Percentiles rank a stretch among this genome's conserved stretches.
Evolutionary conservation across 2,329 filamentous ascomycete species (phyloP).

Genomic region (Aspergillus ustus): DNA sequence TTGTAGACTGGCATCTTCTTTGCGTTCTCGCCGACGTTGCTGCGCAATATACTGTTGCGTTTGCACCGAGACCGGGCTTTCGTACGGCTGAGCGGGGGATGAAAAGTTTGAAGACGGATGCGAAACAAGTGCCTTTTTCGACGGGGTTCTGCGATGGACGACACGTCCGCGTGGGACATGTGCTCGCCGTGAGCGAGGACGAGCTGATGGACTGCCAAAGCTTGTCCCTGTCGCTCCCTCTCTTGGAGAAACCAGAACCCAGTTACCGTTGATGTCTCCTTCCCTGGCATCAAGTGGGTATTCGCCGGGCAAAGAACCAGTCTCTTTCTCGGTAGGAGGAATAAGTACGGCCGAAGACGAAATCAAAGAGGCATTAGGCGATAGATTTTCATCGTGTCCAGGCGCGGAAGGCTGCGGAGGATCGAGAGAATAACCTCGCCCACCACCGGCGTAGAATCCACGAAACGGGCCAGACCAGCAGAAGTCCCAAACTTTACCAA

Average conservation of each 20-base stretch:
- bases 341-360: slow-evolving; percentile 28
- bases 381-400: neutral
- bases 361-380: slow-evolving; percentile 24
- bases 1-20: slow-evolving; percentile 78
- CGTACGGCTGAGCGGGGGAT: slow-evolving; percentile 35
- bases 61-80: slow-evolving; percentile 55
- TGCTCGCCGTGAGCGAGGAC: slow-evolving; percentile 8
- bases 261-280: slow-evolving; percentile 65
- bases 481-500: slow-evolving; percentile 79
- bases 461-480: slow-evolving; percentile 73
- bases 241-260: slow-evolving; percentile 65
- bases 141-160: slow-evolving; percentile 20
- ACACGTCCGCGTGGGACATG: slow-evolving; percentile 14
- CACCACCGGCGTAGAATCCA: slow-evolving; percentile 86
- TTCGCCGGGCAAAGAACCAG: slow-evolving; percentile 55
- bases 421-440: slow-evolving; percentile 68
- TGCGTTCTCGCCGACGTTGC: slow-evolving; percentile 72
- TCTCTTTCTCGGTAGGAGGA: slow-evolving; percentile 38
- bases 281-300: slow-evolving; percentile 49
- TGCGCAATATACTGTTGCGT: slow-evolving; percentile 75
- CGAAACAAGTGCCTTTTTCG: slow-evolving; percentile 29
- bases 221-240: slow-evolving; percentile 17
- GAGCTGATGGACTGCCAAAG: slow-evolving; percentile 2
- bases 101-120: slow-evolving; percentile 28
- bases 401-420: slow-evolving; percentile 11